Percentiles rank a stretch among this genome's conserved stretches.
These are phyloP conservation scores for Tricholoma matsutake DNA, from an alignment of 768 basidiomycete species.

Conservation along the genomic window DNA sequence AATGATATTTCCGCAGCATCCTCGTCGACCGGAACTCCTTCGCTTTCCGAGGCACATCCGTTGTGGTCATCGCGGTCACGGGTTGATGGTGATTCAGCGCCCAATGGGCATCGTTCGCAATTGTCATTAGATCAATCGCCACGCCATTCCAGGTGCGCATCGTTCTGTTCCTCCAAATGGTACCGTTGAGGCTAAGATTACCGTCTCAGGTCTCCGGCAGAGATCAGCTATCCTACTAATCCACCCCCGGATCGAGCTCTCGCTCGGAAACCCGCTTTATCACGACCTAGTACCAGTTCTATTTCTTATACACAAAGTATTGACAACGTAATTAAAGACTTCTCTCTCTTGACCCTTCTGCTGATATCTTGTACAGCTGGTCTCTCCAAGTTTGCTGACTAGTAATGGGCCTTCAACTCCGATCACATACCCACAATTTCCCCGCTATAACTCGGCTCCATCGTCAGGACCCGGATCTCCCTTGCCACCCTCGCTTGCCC, in stretches of 20 bases:
- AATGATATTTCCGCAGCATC: constrained; percentile 13
- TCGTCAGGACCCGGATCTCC: constrained; percentile 24
- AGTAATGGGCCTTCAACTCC: constrained; percentile 25
- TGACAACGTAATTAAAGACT: constrained; percentile 39
- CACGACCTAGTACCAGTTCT: constrained; percentile 40
- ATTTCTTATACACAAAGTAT: constrained; percentile 46
- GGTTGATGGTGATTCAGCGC: constrained; percentile 15
- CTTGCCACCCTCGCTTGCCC: constrained; percentile 33
- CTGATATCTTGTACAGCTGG: constrained; percentile 25
- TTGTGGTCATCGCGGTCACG: constrained; percentile 30
- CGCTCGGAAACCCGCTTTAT: constrained; percentile 39
- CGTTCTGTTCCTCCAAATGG: background rate
- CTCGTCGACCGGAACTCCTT: constrained; percentile 17
- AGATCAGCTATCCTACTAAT: constrained; percentile 31
- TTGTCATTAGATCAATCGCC: constrained; percentile 40
- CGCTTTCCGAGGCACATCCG: constrained; percentile 25
- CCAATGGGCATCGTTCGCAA: constrained; percentile 12
- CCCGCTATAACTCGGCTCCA: constrained; percentile 37
- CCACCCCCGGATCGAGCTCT: constrained; percentile 24
- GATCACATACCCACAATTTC: constrained; percentile 47
- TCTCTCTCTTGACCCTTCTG: background rate
- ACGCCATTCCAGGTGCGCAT: constrained; percentile 40
- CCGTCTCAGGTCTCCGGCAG: constrained; percentile 37
- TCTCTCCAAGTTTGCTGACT: constrained; percentile 32
- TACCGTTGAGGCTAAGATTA: background rate